A percentile compares a stretch with the other conserved stretches of the same genome.
Conservation (phyloP, 2,329 filamentous ascomycete genomes). For the Hirsutella rhossiliensis region DNA sequence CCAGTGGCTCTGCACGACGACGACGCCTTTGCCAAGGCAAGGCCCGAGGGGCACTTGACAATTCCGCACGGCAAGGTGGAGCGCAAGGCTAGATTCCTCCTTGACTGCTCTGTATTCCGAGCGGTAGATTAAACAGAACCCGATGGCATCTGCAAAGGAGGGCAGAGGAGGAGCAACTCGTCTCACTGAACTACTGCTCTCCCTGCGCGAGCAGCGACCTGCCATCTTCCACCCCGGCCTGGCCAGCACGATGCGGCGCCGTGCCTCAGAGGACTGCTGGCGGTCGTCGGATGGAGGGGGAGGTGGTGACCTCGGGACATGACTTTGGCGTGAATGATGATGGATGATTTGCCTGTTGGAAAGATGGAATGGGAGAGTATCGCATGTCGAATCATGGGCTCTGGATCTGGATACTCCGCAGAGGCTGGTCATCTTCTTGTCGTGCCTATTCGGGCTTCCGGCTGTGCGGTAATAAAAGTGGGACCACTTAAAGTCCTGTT, state of each 20-base stretch:
- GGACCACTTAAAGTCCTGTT: conserved; percentile 6
- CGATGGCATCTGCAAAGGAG: conserved; percentile 13
- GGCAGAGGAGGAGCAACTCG: conserved; percentile 20
- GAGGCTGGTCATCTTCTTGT: too few species aligned
- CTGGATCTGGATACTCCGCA: too few species aligned
- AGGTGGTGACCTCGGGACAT: conserved; percentile 31
- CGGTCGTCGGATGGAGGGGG: conserved; percentile 14
- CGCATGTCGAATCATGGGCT: too few species aligned
- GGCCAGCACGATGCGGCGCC: not conserved
- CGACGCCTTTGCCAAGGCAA: not conserved
- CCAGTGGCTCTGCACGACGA: too few species aligned
- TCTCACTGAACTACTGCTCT: conserved; percentile 25
- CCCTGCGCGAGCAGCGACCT: conserved; percentile 20
- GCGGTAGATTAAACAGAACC: conserved; percentile 45
- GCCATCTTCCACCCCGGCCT: conserved; percentile 18
- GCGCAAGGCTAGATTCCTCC: conserved; percentile 64
- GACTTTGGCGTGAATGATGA: not conserved
- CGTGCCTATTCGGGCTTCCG: too few species aligned
- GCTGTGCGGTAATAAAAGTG: too few species aligned
- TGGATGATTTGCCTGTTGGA: not conserved
- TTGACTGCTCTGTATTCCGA: conserved; percentile 67
- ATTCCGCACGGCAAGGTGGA: conserved; percentile 61
- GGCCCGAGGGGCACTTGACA: not conserved
- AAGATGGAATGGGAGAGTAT: not conserved
- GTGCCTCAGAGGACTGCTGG: conserved; percentile 2